Conservation (phyloP, 176 grass and related monocot species). For the Ensete ventricosum region DNA sequence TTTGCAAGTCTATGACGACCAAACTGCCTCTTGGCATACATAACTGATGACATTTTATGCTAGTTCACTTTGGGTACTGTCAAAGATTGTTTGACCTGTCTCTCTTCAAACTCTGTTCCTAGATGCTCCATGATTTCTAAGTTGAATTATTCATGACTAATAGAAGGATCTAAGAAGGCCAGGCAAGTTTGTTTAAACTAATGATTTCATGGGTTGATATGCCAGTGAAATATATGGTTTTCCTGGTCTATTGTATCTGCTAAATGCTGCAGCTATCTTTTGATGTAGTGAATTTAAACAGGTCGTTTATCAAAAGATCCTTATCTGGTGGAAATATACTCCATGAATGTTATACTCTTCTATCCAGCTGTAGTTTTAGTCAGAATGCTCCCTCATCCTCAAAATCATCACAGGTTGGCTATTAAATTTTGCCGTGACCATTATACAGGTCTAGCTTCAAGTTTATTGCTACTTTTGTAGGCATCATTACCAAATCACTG, state of each 20-base stretch:
- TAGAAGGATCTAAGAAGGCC: no score
- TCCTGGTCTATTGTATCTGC: neutral
- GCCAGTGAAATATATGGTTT: no score
- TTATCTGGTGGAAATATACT: slow-evolving; percentile 68
- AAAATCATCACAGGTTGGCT: neutral
- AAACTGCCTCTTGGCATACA: no score
- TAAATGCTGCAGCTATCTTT: neutral
- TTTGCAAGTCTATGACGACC: no score
- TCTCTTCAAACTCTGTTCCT: no score
- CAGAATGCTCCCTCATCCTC: neutral
- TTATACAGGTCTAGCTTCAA: neutral
- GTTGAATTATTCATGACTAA: no score
- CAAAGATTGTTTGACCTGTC: no score
- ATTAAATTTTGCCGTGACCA: neutral
- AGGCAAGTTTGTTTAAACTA: no score
- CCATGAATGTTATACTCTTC: slow-evolving; percentile 6
- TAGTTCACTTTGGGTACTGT: no score
- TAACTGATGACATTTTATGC: no score
- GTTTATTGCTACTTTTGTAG: neutral
- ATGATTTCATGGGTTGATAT: no score
- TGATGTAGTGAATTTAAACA: slow-evolving; percentile 17
- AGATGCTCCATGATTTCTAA: no score
- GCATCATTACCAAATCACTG: neutral
- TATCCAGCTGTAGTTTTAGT: neutral
- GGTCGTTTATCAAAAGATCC: slow-evolving; percentile 67